Base-by-base conservation (phyloP, 257 asterid genomes). In the Solanum microdontum region DNA sequence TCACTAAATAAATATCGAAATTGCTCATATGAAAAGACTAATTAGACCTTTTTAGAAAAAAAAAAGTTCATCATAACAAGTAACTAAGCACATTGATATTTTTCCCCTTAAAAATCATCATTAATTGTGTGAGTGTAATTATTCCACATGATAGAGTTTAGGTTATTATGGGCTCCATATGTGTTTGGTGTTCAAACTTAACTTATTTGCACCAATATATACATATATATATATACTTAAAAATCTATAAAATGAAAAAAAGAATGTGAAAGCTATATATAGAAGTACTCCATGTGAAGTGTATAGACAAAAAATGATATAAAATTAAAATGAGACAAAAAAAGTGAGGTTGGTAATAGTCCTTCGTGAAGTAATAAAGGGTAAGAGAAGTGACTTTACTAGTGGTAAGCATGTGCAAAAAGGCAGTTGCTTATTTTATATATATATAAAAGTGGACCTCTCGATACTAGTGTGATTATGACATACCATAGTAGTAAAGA, bases 381-480 rank as follows among this genome's bases (percentile, higher is more conserved):
- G 84, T 4, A 77, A 28, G 7, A 90, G 87, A 73, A 55, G 83
- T 80, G 87, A 45, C 84, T 77, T 69, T 79, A 21, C 90, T 89
- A 75, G 55, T 84, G 84, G 84, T 36, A 64, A 86, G 88, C 94
- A 93, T 90, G 95, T 92, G 94, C 91, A 58, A 83, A 92, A 89
- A 88, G 93, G 40, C 92, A 69, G 83, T 82, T 76, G 84, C 91
- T 70, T 64, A 85, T 87, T 33, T 3, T 15, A 68, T 23, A 30
- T 9, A 19, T 17, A 60, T 45, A 13, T 14, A 36, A 1, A 36
- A 36, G 37, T 84, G 24, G 3, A 39, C 66, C 88, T 37, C 51
- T 43, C 83, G 86, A 79, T 19, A 69, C 24, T 62, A 23, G 84
- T 64, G 86, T 91, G 90, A 90, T 62, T 87, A 90, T 33, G 89